Evolutionary conservation across 768 basidiomycete species (phyloP), one percentile per base, ranked within the genome.

Genomic region (Termitomyces sp.): DNA sequence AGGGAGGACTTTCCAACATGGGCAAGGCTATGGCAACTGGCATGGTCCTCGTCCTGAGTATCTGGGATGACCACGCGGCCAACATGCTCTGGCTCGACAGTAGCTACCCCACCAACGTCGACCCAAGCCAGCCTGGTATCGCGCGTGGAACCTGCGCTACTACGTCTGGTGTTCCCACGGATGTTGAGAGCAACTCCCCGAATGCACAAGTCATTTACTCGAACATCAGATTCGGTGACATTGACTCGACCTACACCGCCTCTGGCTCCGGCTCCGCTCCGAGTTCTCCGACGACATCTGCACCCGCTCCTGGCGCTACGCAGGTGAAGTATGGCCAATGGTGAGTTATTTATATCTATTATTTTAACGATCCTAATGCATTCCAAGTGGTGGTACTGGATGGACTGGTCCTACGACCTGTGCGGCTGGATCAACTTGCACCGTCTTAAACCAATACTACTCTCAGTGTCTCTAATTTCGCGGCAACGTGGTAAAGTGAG

Each of bases 61-160:
- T 79, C 56, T 76, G 76, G 76, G 77, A 76, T 64, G 76, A 78
- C 69, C 66, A 76, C 61, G 70, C 62, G 35, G 64, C 63, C 52
- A 58, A 63, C 51, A 68, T 70, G 68, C 58, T 65, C 53, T 70
- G 68, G 68, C 62, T 69, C 54, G 68, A 69, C 56, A 57, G 58
- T 47, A 8, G 61, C 68, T 74, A 72, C 70, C 70, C 77, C 53
- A 30, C 52, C 35, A 48, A 60, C 22, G 63, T 16, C 20, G 56
- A 62, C 48, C n/a, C 52, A 20, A 40, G 0, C n/a, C 26, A 52
- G 38, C 52, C 52, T 30, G 52, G 52, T 40, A 40, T 52, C 38
- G 7, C 5, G 2, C 52, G 52, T 30, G 52, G 52, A 30, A 41
- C n/a, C 7, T 52, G 52, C 38, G 2, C 26, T 40, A 41, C 38